Conservation (phyloP, 768 basidiomycete species). For the Suillus tomentosus region DNA sequence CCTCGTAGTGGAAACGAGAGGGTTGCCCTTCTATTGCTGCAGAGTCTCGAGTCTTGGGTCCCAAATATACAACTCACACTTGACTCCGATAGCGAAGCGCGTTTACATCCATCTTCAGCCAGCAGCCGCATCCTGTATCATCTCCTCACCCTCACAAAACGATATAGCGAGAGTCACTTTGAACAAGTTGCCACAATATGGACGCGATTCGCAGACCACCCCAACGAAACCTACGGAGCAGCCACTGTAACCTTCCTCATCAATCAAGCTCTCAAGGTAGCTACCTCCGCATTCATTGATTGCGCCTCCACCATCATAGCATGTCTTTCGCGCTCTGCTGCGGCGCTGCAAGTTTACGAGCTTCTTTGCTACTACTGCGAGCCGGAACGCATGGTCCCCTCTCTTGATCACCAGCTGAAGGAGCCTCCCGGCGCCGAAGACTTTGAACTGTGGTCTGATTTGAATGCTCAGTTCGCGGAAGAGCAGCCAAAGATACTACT, state of each 20-base stretch:
- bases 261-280: conserved; percentile 85
- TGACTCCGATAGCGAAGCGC: conserved; percentile 52
- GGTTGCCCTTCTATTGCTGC: conserved; percentile 63
- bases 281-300: conserved; percentile 72
- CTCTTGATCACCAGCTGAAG: conserved; percentile 68
- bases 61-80: conserved; percentile 63
- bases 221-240: conserved; percentile 72
- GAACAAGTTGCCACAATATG: conserved; percentile 83
- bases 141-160: conserved; percentile 78
- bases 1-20: conserved; percentile 49
- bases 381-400: conserved; percentile 81
- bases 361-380: conserved; percentile 86
- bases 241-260: conserved; percentile 82
- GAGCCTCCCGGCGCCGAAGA: conserved; percentile 63
- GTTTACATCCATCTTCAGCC: conserved; percentile 36
- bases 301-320: conserved; percentile 84
- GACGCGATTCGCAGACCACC: conserved; percentile 73
- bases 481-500: conserved; percentile 70
- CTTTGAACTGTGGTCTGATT: conserved; percentile 76
- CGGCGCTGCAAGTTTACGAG: conserved; percentile 73
- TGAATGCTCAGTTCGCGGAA: conserved; percentile 70
- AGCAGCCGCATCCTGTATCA: conserved; percentile 74
- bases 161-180: conserved; percentile 71
- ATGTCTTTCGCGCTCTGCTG: conserved; percentile 75
- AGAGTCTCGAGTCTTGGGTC: conserved; percentile 85